Evolutionary conservation across 805 yeast species (phyloP).

Genomic region (Sugiyamaella floridensis): DNA sequence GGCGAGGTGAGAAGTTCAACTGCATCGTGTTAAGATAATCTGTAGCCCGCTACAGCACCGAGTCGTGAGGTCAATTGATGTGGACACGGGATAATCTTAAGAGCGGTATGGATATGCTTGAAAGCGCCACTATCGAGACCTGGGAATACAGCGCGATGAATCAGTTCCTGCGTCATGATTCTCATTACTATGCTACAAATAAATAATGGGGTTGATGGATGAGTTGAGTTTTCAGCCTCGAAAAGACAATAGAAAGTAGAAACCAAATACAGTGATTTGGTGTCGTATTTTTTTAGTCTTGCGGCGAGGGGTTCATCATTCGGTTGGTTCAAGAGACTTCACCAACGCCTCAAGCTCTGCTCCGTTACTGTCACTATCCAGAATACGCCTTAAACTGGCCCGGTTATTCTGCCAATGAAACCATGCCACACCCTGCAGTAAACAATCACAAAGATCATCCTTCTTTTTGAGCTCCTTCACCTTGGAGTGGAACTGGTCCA

Average conservation of each 20-base stretch:
- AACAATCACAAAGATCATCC: conserved; percentile 61
- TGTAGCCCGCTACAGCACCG: neutral
- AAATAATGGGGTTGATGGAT: too few relatives aligned
- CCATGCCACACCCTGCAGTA: conserved; percentile 55
- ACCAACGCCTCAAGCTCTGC: neutral
- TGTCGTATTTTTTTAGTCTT: neutral
- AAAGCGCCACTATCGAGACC: too few relatives aligned
- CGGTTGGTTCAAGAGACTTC: neutral
- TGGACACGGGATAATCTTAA: too few relatives aligned
- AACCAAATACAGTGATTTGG: neutral
- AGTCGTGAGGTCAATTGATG: too few relatives aligned
- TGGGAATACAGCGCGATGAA: too few relatives aligned
- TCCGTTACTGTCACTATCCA: neutral
- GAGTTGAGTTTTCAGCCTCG: too few relatives aligned
- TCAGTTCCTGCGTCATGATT: too few relatives aligned
- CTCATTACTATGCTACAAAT: too few relatives aligned
- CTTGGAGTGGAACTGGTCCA: neutral
- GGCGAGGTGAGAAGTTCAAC: conserved; percentile 12
- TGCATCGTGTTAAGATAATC: conserved; percentile 4
- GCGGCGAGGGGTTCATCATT: too few relatives aligned
- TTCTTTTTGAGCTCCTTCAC: conserved; percentile 34
- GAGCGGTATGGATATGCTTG: too few relatives aligned
- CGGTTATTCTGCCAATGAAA: conserved; percentile 37
- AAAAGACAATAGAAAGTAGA: too few relatives aligned
- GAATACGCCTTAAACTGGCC: neutral